Percentiles rank a stretch among this genome's conserved stretches.
These are phyloP conservation scores for Curvularia hawaiiensis DNA, from an alignment of 2,329 filamentous ascomycete genomes.

Conservation along the genomic window DNA sequence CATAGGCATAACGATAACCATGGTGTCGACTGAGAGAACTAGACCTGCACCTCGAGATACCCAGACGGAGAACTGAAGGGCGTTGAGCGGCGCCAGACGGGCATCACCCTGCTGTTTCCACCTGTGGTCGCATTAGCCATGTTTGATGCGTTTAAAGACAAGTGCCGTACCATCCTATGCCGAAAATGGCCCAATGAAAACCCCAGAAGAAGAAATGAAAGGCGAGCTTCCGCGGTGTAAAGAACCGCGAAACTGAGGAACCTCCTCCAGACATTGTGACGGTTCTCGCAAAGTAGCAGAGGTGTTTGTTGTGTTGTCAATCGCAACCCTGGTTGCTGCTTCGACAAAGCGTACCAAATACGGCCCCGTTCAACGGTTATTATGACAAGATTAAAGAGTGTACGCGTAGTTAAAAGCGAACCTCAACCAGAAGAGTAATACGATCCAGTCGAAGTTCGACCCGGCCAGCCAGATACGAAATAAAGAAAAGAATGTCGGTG, in stretches of 20 bases:
- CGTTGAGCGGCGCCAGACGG: slow-evolving; percentile 78
- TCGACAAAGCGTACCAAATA: background rate
- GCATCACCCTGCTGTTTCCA: slow-evolving; percentile 73
- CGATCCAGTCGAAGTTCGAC: slow-evolving; percentile 46
- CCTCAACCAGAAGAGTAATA: slow-evolving; percentile 37
- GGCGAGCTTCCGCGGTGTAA: slow-evolving; percentile 71
- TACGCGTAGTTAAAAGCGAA: slow-evolving; percentile 39
- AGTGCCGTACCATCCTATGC: slow-evolving; percentile 75
- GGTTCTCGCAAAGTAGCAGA: background rate
- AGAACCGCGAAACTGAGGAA: slow-evolving; percentile 39
- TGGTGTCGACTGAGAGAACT: slow-evolving; percentile 80
- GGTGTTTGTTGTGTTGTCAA: background rate
- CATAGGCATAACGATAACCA: slow-evolving; percentile 90
- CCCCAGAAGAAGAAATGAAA: slow-evolving; percentile 85
- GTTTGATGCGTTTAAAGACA: background rate
- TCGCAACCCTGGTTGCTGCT: background rate
- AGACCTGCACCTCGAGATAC: slow-evolving; percentile 92
- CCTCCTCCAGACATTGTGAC: slow-evolving; percentile 21
- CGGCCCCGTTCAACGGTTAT: slow-evolving; percentile 42
- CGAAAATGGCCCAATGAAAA: slow-evolving; percentile 79
- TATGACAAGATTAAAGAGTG: slow-evolving; percentile 43
- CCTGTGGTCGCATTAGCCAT: slow-evolving; percentile 57
- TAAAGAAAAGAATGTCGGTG: slow-evolving; percentile 47
- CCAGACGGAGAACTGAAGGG: slow-evolving; percentile 88
- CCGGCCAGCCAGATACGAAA: slow-evolving; percentile 51